Base-by-base conservation (phyloP, 1,139 yeast species). In the Taphrina populina region DNA sequence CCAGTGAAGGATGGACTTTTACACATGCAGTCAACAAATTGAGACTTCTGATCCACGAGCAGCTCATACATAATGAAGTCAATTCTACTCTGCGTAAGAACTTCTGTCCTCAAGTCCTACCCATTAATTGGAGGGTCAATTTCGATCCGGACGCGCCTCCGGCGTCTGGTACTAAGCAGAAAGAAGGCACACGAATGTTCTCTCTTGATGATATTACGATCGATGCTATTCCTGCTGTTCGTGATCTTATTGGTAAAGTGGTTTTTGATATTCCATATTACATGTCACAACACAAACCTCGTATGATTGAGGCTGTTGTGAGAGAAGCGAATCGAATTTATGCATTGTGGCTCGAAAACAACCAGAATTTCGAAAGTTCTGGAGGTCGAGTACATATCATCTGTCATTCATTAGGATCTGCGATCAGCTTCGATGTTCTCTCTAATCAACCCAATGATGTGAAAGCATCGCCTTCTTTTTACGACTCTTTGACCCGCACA, bases 351-450 rank as follows among this genome's bases (percentile, higher is more conserved):
- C 52, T 60, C 47, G 73, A 79, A 57, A 73, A 79, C 58, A 84
- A 90, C 64, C 95, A 96, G 0, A 71, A 76, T 15, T 88, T 88
- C 69, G 64, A 61, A 2, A 41, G 59, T 7, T 54, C 58, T 1
- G 74, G 78, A 4, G 96, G 96, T 0, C 79, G 82, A 59, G 82
- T 88, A 0, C 88, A 90, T 64, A 68, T 92, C 1, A 73, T 92
- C 64, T 97, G 96, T 1, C 98, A 92, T 68, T 88, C 96, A 0
- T 71, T 92, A 24, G 98, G 98, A 0, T 84, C 95, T 15, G 83
- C 92, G 0, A 87, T 92, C 55, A 78, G 84, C 1, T 80, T 87
- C 63, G 98, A 92, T 67, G 74, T 92, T 34, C 69, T 88, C 35
- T 74, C 85, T 1, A 67, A 73, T 27, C 94, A 84, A 65, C 80